A percentile compares a stretch with the other conserved stretches of the same genome.
Conservation (phyloP, 2,329 filamentous ascomycete species). For the Cladosporium sp. region DNA sequence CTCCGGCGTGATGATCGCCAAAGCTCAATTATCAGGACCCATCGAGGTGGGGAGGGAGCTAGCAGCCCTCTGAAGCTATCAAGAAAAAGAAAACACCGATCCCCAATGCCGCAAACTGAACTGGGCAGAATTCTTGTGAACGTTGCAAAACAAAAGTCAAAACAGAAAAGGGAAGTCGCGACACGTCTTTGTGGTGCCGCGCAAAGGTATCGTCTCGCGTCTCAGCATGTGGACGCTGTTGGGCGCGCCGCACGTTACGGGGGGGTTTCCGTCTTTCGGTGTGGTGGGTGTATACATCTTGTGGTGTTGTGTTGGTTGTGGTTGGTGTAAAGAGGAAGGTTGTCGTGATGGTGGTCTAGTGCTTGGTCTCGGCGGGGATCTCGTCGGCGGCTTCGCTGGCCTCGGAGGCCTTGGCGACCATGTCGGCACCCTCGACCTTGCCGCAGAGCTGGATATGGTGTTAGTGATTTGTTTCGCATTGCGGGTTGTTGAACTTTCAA, state of each 20-base stretch:
- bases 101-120: conserved; percentile 11
- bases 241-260: not conserved
- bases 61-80: not conserved
- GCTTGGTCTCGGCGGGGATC: conserved; percentile 4
- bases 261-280: not conserved
- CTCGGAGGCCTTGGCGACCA: conserved; percentile 35
- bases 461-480: not conserved
- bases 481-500: too few species aligned
- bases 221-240: not conserved
- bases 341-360: not conserved
- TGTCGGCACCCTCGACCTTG: conserved; percentile 44
- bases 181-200: conserved; percentile 4
- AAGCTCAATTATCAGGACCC: not conserved
- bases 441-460: conserved; percentile 35
- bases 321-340: not conserved
- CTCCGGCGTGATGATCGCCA: too few species aligned
- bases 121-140: not conserved
- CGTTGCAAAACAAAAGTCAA: not conserved
- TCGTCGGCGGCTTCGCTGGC: conserved; percentile 29
- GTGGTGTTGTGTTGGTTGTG: not conserved
- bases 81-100: conserved; percentile 7
- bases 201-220: conserved; percentile 11
- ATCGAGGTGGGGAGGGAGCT: not conserved
- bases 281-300: not conserved
- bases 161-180: not conserved